These are phyloP conservation scores for Pueraria montana DNA, from an alignment of 306 rosid genomes.

Conservation along the genomic window DNA sequence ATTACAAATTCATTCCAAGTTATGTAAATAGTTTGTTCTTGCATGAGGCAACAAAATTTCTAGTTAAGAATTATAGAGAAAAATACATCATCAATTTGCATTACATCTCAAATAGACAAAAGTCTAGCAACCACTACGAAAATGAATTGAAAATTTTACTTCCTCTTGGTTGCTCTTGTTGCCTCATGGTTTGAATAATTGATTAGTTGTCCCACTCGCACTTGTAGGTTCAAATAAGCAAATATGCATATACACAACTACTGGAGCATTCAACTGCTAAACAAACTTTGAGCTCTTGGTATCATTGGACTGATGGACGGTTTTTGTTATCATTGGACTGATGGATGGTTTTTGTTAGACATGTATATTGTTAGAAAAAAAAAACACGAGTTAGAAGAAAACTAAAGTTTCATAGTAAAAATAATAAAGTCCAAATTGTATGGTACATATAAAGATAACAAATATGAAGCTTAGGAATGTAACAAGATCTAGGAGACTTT, in stretches of 20 bases:
- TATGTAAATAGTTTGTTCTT: neutral
- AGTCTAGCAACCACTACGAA: neutral
- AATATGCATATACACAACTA: neutral
- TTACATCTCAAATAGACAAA: conserved; percentile 31
- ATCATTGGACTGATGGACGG: too few relatives aligned
- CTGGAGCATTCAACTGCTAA: conserved; percentile 3
- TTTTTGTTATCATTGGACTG: neutral
- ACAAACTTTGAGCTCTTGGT: conserved; percentile 5
- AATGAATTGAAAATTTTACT: neutral
- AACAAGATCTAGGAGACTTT: neutral
- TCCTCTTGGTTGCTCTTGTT: neutral
- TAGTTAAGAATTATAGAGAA: neutral
- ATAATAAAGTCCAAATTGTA: neutral
- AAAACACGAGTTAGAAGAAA: conserved; percentile 7
- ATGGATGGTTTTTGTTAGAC: neutral
- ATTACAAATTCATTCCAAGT: neutral
- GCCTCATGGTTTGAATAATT: conserved; percentile 9
- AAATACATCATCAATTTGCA: conserved; percentile 15
- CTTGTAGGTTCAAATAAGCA: neutral
- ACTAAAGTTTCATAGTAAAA: neutral
- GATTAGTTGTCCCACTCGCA: neutral
- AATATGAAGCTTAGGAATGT: neutral
- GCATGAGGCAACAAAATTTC: neutral
- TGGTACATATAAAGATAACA: neutral
- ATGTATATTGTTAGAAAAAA: neutral